Evolutionary conservation across 1,284 basidiomycete species (phyloP), one percentile per base, ranked within the genome.

Genomic region (Phellopilus nigrolimitatus): DNA sequence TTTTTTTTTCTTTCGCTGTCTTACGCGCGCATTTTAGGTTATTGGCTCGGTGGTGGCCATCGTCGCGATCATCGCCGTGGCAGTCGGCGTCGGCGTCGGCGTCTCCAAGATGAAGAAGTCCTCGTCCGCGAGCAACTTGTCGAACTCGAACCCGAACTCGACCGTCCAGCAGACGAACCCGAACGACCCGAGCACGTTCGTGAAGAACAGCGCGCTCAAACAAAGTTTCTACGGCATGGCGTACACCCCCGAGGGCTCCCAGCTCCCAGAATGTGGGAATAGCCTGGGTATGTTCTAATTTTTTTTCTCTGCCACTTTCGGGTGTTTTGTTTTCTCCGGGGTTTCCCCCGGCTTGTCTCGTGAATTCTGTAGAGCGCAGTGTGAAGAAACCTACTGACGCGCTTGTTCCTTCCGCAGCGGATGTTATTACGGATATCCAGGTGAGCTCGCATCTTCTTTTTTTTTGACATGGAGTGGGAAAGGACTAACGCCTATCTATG

Each of bases 151-250:
- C 47, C 49, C 55, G 24, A 59, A 54, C 31, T 58, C 61, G 17
- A n/a, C n/a, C n/a, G n/a, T n/a, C n/a, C n/a, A n/a, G n/a, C n/a
- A n/a, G n/a, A n/a, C n/a, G 25, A 54, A 42, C 39, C 49, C 51
- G 28, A 73, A 70, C 56, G 80, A 88, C 66, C 82, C 85, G 2
- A 82, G 75, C 64, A 68, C 73, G 28, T 90, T 90, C 63, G 62
- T 64, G 41, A 84, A 80, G 66, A 79, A 91, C 65, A 44, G 72
- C 3, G 66, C 71, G 7, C 68, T 91, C 41, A 73, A 81, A 58
- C 74, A 82, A 52, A 73, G 74, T 9, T 87, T 87, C 69, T 91
- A 73, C 61, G 87, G 79, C 27, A 61, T 90, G n/a, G 84, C 86
- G 0, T 91, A 90, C 66, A 84, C 83, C 0, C 85, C 87, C 1